These are phyloP conservation scores for Tetracentron sinense DNA, from an alignment of 164 flowering plant genomes.

Conservation along the genomic window DNA sequence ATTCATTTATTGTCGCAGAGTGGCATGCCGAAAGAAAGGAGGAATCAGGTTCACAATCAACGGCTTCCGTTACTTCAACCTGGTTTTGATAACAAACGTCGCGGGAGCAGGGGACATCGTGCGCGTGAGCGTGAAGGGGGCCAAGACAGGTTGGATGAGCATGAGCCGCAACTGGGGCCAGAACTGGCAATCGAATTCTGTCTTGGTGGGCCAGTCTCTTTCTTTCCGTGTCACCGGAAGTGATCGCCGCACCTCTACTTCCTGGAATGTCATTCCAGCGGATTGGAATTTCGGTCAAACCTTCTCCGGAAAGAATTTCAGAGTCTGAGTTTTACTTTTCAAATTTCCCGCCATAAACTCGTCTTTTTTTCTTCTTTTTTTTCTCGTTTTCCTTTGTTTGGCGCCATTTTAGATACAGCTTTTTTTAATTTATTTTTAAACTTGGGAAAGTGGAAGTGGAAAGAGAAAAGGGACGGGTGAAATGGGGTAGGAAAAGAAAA, in stretches of 20 bases:
- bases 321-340: conserved; percentile 32
- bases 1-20: conserved; percentile 32
- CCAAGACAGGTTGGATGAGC: conserved; percentile 62
- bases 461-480: neutral
- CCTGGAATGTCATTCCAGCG: conserved; percentile 63
- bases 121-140: conserved; percentile 53
- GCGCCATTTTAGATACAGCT: conserved; percentile 12
- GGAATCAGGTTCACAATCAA: conserved; percentile 76
- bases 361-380: no score
- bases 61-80: conserved; percentile 70
- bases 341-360: conserved; percentile 13
- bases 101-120: conserved; percentile 78
- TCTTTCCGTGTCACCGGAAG: conserved; percentile 73
- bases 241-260: conserved; percentile 62
- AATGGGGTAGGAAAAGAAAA: neutral
- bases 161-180: conserved; percentile 86
- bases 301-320: conserved; percentile 66
- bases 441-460: neutral
- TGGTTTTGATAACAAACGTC: conserved; percentile 65
- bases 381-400: conserved; percentile 1
- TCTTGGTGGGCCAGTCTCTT: conserved; percentile 62
- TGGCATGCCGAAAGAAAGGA: conserved; percentile 68
- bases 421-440: neutral
- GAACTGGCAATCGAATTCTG: conserved; percentile 67
- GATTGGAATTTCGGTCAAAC: conserved; percentile 83